These are phyloP conservation scores for Tillandsia leiboldiana DNA, from an alignment of 176 grass and related monocot genomes.

Conservation along the genomic window DNA sequence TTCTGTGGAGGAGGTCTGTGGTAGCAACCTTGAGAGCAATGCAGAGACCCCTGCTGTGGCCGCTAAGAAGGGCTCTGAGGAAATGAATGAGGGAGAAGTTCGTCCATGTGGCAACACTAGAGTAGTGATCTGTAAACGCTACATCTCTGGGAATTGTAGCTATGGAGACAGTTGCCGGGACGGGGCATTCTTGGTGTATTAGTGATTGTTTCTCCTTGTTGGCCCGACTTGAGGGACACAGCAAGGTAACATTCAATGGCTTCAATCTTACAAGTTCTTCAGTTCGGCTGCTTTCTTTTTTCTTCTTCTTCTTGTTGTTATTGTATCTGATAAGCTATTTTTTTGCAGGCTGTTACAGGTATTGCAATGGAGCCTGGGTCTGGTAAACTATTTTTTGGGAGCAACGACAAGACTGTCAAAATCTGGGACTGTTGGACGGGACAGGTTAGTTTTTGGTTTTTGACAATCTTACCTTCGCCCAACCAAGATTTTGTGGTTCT, in stretches of 20 bases:
- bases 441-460: constrained; percentile 1
- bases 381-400: constrained; percentile 14
- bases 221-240: neutral
- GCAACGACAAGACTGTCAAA: constrained; percentile 17
- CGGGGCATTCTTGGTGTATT: neutral
- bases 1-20: neutral
- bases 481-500: neutral
- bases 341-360: constrained; percentile 16
- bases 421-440: constrained; percentile 16
- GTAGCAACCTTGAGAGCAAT: neutral
- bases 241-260: neutral
- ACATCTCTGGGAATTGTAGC: neutral
- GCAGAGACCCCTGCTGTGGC: neutral
- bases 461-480: neutral
- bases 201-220: neutral
- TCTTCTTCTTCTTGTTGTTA: neutral
- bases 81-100: neutral
- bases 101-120: neutral
- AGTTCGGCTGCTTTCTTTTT: neutral
- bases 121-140: neutral
- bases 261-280: neutral
- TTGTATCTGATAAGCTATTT: neutral
- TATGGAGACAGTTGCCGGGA: neutral
- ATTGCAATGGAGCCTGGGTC: constrained; percentile 11
- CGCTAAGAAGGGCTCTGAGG: neutral